A percentile compares a stretch with the other conserved stretches of the same genome.
Conservation (phyloP, 2,329 filamentous ascomycete species). For the Curvularia eragrostidis region DNA sequence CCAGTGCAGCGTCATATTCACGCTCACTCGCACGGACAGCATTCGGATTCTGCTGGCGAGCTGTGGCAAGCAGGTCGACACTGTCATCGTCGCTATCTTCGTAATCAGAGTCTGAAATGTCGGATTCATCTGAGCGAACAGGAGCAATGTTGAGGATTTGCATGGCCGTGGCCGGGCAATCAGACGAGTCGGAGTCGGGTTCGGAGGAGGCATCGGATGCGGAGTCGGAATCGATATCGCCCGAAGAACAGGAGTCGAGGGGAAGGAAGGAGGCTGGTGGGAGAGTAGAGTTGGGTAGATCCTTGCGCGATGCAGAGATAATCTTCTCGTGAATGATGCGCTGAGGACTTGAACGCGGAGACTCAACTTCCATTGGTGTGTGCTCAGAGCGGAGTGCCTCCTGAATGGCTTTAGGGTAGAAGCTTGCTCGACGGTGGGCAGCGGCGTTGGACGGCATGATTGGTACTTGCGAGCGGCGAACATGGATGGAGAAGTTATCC, state of each 20-base stretch:
- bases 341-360: slow-evolving; percentile 15
- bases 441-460: slow-evolving; percentile 6
- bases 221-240: slow-evolving; percentile 45
- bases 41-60: slow-evolving; percentile 53
- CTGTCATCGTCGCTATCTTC: slow-evolving; percentile 48
- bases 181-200: slow-evolving; percentile 21
- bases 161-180: slow-evolving; percentile 33
- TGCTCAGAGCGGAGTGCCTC: slow-evolving; percentile 37
- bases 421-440: slow-evolving; percentile 18
- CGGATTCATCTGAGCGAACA: slow-evolving; percentile 6
- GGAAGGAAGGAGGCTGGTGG: slow-evolving; percentile 55
- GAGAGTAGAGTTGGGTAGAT: slow-evolving; percentile 58
- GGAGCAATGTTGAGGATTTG: slow-evolving; percentile 40
- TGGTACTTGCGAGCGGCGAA: slow-evolving; percentile 48
- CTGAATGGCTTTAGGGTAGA: slow-evolving; percentile 43
- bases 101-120: slow-evolving; percentile 27
- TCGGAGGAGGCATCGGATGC: slow-evolving; percentile 48
- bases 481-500: slow-evolving; percentile 61
- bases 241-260: slow-evolving; percentile 46
- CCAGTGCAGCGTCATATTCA: slow-evolving; percentile 56
- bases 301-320: slow-evolving; percentile 70
- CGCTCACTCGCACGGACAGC: slow-evolving; percentile 52
- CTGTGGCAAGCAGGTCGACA: slow-evolving; percentile 56
- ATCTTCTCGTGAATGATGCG: slow-evolving; percentile 67
- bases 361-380: slow-evolving; percentile 12